Conservation (phyloP, 441 rosid genomes). For the Gossypium schwendimanii region DNA sequence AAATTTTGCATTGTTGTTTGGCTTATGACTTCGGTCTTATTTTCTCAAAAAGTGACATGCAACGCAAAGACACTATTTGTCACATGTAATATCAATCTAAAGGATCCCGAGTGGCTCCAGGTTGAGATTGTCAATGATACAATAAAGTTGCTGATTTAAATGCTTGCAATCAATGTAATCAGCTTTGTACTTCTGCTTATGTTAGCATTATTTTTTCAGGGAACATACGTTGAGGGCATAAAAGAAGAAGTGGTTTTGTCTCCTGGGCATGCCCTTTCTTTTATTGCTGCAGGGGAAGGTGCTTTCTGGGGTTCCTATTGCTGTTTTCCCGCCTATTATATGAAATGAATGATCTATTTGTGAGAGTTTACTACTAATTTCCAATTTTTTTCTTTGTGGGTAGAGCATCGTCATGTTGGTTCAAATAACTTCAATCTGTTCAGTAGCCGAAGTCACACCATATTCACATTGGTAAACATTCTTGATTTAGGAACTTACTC, state of each 20-base stretch:
- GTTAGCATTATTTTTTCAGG: conserved; percentile 37
- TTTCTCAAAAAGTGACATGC: neutral
- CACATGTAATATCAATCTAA: neutral
- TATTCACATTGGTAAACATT: conserved; percentile 76
- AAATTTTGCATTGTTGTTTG: neutral
- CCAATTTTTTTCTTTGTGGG: conserved; percentile 22
- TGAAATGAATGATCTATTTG: neutral
- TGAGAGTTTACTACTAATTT: conserved; percentile 2
- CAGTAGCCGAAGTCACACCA: conserved; percentile 99
- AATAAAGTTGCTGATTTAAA: neutral
- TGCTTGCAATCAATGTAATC: neutral
- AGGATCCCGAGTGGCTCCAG: neutral
- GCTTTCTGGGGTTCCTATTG: conserved; percentile 9
- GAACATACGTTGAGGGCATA: conserved; percentile 97
- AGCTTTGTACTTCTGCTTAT: neutral
- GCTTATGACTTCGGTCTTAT: neutral
- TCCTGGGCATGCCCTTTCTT: conserved; percentile 97
- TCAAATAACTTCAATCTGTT: conserved; percentile 94
- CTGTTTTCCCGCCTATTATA: neutral
- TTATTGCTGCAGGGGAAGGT: conserved; percentile 99
- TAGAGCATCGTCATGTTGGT: conserved; percentile 99
- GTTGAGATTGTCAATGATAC: neutral
- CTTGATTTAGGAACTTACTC: neutral
- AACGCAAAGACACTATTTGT: neutral
- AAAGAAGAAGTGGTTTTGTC: conserved; percentile 99